A percentile compares a stretch with the other conserved stretches of the same genome.
Conservation (phyloP, 805 yeast genomes). For the Candida nemodendra region DNA sequence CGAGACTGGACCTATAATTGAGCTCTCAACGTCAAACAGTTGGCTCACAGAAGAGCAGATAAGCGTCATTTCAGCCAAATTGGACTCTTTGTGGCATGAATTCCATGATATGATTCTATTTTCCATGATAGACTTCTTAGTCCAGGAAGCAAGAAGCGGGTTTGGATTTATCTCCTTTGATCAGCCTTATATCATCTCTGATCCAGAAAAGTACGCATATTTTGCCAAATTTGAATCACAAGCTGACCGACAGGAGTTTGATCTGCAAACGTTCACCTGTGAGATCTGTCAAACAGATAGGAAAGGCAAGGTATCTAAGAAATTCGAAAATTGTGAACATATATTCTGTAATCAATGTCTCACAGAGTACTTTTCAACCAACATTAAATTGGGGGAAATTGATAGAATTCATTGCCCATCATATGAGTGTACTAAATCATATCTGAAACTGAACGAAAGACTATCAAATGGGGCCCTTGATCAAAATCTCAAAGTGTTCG, state of each 20-base stretch:
- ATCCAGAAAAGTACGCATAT: conserved; percentile 7
- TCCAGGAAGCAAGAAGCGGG: conserved; percentile 19
- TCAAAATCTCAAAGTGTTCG: conserved; percentile 33
- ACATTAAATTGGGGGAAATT: conserved; percentile 48
- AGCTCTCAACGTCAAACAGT: conserved; percentile 23
- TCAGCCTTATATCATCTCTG: conserved; percentile 3
- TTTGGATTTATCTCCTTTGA: conserved; percentile 15
- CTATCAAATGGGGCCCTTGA: conserved; percentile 13
- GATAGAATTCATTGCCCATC: conserved; percentile 59
- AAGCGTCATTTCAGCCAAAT: conserved; percentile 12
- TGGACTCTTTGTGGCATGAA: conserved; percentile 36
- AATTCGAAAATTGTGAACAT: conserved; percentile 47
- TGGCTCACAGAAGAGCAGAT: conserved; percentile 32
- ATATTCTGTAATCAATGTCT: conserved; percentile 48
- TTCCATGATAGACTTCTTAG: conserved; percentile 41
- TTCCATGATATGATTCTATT: conserved; percentile 40
- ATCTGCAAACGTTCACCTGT: conserved; percentile 43
- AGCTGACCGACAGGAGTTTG: conserved; percentile 30
- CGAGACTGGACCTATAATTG: conserved; percentile 27
- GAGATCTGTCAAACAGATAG: conserved; percentile 54
- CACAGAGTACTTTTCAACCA: conserved; percentile 38
- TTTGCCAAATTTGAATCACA: conserved; percentile 24
- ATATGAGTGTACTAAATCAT: conserved; percentile 41
- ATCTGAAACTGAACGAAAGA: conserved; percentile 14
- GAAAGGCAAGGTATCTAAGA: conserved; percentile 42